phyloP scores from a whole-genome alignment of 768 basidiomycete species.

The Psilocybe tampanensis region DNA sequence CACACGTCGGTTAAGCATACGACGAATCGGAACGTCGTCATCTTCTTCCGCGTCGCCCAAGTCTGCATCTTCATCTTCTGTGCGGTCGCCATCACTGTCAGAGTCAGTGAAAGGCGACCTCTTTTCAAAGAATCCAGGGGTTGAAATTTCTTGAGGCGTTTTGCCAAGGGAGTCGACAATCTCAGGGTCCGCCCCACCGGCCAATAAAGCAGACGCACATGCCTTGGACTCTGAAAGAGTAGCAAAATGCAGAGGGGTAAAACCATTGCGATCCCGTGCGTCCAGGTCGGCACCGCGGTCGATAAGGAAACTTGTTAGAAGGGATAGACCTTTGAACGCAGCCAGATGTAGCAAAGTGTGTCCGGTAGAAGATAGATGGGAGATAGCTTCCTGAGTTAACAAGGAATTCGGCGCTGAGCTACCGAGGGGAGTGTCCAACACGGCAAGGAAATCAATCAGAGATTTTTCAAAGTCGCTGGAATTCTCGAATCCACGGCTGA shows the following conservation, averaged over 20 bases:
- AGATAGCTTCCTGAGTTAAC: slow-evolving; percentile 60
- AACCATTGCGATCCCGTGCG: slow-evolving; percentile 86
- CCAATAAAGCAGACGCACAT: slow-evolving; percentile 69
- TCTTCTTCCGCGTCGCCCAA: slow-evolving; percentile 76
- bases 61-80: slow-evolving; percentile 55
- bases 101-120: slow-evolving; percentile 29
- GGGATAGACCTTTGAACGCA: slow-evolving; percentile 72
- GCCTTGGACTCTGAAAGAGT: slow-evolving; percentile 62
- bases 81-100: slow-evolving; percentile 27
- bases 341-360: slow-evolving; percentile 93
- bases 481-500: slow-evolving; percentile 50
- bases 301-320: slow-evolving; percentile 73
- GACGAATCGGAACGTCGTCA: slow-evolving; percentile 43
- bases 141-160: slow-evolving; percentile 63
- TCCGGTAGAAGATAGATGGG: slow-evolving; percentile 67
- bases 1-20: slow-evolving; percentile 33
- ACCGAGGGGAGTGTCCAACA: slow-evolving; percentile 69
- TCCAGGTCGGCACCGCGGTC: slow-evolving; percentile 77
- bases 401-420: slow-evolving; percentile 41
- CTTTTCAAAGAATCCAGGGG: slow-evolving; percentile 46
- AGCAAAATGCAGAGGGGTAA: slow-evolving; percentile 88
- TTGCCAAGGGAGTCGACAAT: slow-evolving; percentile 74
- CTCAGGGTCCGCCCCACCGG: slow-evolving; percentile 78
- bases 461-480: slow-evolving; percentile 71
- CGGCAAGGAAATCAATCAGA: slow-evolving; percentile 78